Base-by-base conservation (phyloP, 148 eudicot species). In the Vaccinium vitisidaea region DNA sequence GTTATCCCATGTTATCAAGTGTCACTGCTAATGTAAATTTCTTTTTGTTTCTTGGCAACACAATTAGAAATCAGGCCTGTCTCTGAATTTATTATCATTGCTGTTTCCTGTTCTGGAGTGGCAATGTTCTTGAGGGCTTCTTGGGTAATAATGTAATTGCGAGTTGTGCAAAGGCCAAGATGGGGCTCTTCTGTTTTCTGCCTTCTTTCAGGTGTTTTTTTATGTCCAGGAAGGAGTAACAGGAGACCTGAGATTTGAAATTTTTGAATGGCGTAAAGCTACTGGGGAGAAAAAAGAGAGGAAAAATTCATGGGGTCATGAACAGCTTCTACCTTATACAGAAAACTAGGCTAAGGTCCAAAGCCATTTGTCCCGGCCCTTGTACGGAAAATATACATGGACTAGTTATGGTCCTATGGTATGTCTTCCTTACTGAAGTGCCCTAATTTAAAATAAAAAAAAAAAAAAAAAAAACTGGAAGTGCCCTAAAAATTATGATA, bases 1-100 rank as follows among this genome's bases (percentile, higher is more conserved):
- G 89, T 53, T 93, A 54, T 88, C 86, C 48, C 92, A 90, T 52
- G 85, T 91, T 27, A 88, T 93, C 83, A 92, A 91, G 75, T 87
- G 79, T 32, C 0, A 32, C 18, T 52, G 43, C 15, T 59, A 59
- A 30, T 36, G 46, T 79, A 43, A 6, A 43, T 75, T 21, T 21
- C 4, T 3, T 48, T 75, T 49, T 75, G 52, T 21, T 46, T 36
- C 18, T 73, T 36, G 48, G 49, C 21, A 3, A 21, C 27, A 19
- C 25, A 48, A 8, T 9, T 19, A 49, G 54, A 48, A 75, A 75
- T 75, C 52, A 2, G 55, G 21, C 58, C 11, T 49, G 0, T n/a
- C 43, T 75, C 55, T 70, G 16, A 32, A 19, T 46, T 4, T 39
- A 39, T 4, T 39, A 18, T 21, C 23, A 48, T 49, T 46, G 55